phyloP scores from a whole-genome alignment of 1,139 yeast species.

The Pneumocystis murina region DNA sequence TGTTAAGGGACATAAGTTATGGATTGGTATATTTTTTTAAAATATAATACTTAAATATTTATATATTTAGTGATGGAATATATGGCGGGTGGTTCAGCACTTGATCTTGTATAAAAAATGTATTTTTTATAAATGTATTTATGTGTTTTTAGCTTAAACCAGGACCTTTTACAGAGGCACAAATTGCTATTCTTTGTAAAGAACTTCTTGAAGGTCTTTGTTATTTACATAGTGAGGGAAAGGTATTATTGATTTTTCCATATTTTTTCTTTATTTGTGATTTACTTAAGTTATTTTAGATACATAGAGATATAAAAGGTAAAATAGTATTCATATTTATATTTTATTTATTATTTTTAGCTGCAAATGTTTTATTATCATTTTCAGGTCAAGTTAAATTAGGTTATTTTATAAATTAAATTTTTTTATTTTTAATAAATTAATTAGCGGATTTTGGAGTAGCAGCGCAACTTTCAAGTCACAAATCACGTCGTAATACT shows the following conservation, averaged over 20 bases:
- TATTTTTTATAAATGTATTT: background rate
- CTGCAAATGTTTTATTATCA: conserved; percentile 65
- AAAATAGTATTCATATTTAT: background rate
- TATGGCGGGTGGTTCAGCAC: conserved; percentile 70
- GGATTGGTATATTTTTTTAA: conserved; percentile 42
- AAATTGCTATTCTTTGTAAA: conserved; percentile 41
- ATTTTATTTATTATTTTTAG: conserved; percentile 19
- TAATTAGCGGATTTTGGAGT: conserved; percentile 79
- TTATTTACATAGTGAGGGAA: conserved; percentile 62
- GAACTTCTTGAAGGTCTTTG: conserved; percentile 54
- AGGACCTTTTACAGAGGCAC: conserved; percentile 44
- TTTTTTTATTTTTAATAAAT: background rate
- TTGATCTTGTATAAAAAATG: conserved; percentile 32
- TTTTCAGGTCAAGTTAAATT: conserved; percentile 64
- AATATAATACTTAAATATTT: background rate
- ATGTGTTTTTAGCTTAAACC: conserved; percentile 24
- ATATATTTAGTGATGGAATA: conserved; percentile 39
- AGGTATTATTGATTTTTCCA: conserved; percentile 17
- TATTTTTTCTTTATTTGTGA: background rate
- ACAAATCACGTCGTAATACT: conserved; percentile 63
- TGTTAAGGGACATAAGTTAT: conserved; percentile 59
- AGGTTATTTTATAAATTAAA: background rate
- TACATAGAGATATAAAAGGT: conserved; percentile 64
- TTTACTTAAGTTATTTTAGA: conserved; percentile 19
- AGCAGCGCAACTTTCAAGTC: conserved; percentile 71